phyloP scores from a whole-genome alignment of 495 filamentous ascomycete species.

The Gamarada debralockiae region DNA sequence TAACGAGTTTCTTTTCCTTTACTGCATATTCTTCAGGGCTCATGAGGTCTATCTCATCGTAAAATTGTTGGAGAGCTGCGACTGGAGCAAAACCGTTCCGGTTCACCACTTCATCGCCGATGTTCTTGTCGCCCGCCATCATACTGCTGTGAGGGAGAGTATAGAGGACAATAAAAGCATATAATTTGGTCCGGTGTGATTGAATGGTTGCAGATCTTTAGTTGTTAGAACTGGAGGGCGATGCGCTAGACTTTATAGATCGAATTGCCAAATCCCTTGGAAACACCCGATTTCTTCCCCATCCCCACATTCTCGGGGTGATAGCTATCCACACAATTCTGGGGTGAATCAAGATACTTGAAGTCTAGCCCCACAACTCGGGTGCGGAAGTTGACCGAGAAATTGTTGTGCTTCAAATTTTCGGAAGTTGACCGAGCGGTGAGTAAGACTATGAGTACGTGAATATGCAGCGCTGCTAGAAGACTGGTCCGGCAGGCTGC shows the following conservation, averaged over 20 bases:
- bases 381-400: not conserved
- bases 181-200: not conserved
- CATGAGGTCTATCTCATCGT: conserved; percentile 7
- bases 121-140: not conserved
- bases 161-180: not conserved
- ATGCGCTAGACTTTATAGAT: not conserved
- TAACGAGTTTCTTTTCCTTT: conserved; percentile 43
- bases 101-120: not conserved
- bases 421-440: not conserved
- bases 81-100: not conserved
- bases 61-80: not conserved
- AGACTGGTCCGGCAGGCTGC: too few relatives aligned
- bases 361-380: not conserved
- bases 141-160: not conserved
- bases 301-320: not conserved
- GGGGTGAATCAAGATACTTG: too few relatives aligned
- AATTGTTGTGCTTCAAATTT: not conserved
- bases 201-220: too few relatives aligned
- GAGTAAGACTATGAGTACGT: not conserved
- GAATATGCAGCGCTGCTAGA: too few relatives aligned
- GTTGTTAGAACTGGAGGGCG: not conserved
- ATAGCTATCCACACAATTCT: not conserved
- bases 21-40: conserved; percentile 42
- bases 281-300: not conserved
- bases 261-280: not conserved